Evolutionary conservation across 2,329 filamentous ascomycete species (phyloP).

Genomic region (Cyclaneusma minus): DNA sequence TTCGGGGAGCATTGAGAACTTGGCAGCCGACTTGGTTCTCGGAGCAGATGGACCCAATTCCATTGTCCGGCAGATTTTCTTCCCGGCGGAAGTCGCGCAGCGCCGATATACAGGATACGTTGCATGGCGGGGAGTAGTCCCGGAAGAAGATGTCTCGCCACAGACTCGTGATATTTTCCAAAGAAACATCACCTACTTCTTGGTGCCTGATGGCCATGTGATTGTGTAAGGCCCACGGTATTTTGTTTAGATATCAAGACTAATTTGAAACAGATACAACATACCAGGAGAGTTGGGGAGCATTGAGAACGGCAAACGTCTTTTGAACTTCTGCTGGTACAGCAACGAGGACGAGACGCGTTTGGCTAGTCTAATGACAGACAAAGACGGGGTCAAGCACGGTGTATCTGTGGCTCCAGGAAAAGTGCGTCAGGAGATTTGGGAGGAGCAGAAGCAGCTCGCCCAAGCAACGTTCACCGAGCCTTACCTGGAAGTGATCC

Average conservation of each 20-base stretch:
- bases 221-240: too few relatives aligned
- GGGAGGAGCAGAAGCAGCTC: conserved; percentile 19
- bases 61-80: conserved; percentile 4
- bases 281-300: not conserved
- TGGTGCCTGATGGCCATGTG: too few relatives aligned
- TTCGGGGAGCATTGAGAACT: too few relatives aligned
- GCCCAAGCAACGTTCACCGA: conserved; percentile 21
- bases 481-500: conserved; percentile 25
- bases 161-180: not conserved
- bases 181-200: too few relatives aligned
- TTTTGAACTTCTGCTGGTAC: conserved; percentile 1
- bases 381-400: conserved; percentile 16
- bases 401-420: conserved; percentile 24
- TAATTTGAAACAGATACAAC: not conserved
- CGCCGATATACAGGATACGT: conserved; percentile 11
- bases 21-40: conserved; percentile 8
- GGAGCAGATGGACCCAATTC: conserved; percentile 11
- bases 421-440: conserved; percentile 16
- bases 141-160: not conserved
- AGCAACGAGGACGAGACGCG: conserved; percentile 12
- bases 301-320: not conserved
- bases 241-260: too few relatives aligned
- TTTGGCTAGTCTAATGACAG: conserved; percentile 16
- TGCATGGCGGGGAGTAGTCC: conserved; percentile 2
- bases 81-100: conserved; percentile 4